A percentile compares a stretch with the other conserved stretches of the same genome.
Evolutionary conservation across 2,329 filamentous ascomycete genomes (phyloP).

Genomic region (Verticillium albo-atrum): DNA sequence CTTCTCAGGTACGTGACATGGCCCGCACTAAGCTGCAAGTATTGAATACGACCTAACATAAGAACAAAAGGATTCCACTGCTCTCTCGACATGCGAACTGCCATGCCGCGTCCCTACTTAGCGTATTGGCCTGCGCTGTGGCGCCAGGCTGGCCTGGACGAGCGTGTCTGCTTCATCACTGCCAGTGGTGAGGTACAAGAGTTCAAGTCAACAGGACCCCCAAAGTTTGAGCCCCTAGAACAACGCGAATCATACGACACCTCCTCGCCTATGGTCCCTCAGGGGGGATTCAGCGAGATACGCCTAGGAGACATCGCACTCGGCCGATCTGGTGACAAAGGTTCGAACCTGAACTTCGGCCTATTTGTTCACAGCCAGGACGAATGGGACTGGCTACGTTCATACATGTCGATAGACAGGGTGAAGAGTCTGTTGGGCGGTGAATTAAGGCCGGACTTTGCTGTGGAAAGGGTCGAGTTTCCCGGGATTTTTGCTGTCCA

Average conservation of each 20-base stretch:
- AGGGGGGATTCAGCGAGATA: not conserved
- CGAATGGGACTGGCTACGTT: constrained; percentile 1
- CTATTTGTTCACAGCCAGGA: not conserved
- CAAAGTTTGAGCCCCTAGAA: not conserved
- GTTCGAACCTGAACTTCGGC: constrained; percentile 1
- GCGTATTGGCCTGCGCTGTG: not conserved
- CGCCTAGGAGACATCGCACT: not conserved
- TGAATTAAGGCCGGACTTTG: constrained; percentile 17
- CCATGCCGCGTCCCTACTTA: not conserved
- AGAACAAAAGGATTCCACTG: constrained; percentile 30
- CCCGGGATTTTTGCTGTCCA: constrained; percentile 39
- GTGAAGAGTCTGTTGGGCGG: constrained; percentile 12
- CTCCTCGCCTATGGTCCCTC: not conserved
- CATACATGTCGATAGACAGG: not conserved
- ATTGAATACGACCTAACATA: not conserved
- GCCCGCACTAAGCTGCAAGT: not conserved
- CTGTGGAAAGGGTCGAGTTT: constrained; percentile 44
- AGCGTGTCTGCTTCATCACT: not conserved
- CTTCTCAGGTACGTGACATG: constrained; percentile 20
- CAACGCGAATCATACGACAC: not conserved
- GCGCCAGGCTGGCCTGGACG: not conserved
- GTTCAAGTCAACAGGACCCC: not conserved
- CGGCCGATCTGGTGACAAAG: not conserved
- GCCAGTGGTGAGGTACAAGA: not conserved
- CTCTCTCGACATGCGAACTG: constrained; percentile 34